Evolutionary conservation across 768 basidiomycete species (phyloP), one percentile per base, ranked within the genome.

Genomic region (Pleurotus giganteus): DNA sequence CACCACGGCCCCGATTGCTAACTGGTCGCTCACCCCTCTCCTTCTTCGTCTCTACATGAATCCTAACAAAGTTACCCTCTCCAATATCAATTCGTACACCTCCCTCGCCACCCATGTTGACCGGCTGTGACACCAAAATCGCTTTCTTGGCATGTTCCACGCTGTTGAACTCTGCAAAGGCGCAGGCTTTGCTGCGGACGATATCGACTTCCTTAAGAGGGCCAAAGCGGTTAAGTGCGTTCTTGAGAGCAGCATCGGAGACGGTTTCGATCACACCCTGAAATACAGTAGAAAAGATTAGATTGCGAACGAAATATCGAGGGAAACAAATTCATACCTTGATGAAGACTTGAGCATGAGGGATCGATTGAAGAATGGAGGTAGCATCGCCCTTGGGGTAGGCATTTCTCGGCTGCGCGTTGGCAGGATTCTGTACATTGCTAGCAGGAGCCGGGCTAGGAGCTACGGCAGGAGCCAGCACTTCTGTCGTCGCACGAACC

Each of bases 1-100:
- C 87, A 37, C 86, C 84, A 15, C 88, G 78, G 13, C 84, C 78
- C 29, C 88, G 72, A 21, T 45, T 45, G 59, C 71, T 76, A 2
- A 77, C 72, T 2, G 86, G 86, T 54, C 94, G 73, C n/a, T 97
- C 93, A 32, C 85, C 83, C 42, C 93, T 81, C 74, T 98, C 94
- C 77, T 94, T 97, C 69, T 91, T 83, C 39, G 89, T 91, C 79
- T 96, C 94, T 31, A 98, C 83, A 57, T 74, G 78, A 56, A 98
- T 84, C 56, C 87, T 75, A 29, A 80, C 69, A 55, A 70, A 72
- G 2, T 74, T 44, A 27, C 32, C 52, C 27, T 29, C 73, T 1
- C 82, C 86, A 7, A 79, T 76, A 45, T 89, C 88, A 49, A 96
- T 69, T 66, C 82, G 85, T 58, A 98, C 79, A 12, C 94, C 95